Evolutionary conservation across 1,284 basidiomycete genomes (phyloP).

Genomic region (Cryptococcus sp.): DNA sequence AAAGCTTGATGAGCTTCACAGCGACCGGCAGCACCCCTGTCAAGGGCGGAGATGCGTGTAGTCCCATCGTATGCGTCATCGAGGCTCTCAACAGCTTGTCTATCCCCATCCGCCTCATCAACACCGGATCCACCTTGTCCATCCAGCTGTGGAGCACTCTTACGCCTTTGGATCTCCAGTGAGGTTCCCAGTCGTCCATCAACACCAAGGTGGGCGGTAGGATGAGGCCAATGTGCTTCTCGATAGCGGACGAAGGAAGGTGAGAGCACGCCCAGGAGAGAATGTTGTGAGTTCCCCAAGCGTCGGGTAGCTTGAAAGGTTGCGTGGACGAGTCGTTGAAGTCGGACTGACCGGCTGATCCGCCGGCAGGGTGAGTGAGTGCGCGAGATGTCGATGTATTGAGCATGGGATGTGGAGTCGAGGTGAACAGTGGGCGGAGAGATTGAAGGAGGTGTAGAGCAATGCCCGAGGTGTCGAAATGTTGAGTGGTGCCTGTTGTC

Average conservation of each 20-base stretch:
- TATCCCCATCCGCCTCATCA: slow-evolving; percentile 39
- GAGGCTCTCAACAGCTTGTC: slow-evolving; percentile 37
- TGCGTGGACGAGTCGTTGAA: slow-evolving; percentile 25
- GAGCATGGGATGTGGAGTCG: slow-evolving; percentile 31
- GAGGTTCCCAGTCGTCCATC: slow-evolving; percentile 46
- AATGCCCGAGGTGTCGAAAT: slow-evolving; percentile 4
- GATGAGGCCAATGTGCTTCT: slow-evolving; percentile 33
- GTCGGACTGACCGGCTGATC: slow-evolving; percentile 25
- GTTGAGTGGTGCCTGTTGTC: slow-evolving; percentile 6
- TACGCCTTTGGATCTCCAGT: slow-evolving; percentile 34
- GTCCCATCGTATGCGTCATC: slow-evolving; percentile 36
- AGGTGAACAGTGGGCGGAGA: slow-evolving; percentile 24
- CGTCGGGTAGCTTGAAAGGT: slow-evolving; percentile 24
- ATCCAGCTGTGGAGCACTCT: slow-evolving; percentile 31
- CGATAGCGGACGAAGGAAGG: slow-evolving; percentile 16
- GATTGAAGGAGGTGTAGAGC: slow-evolving; percentile 18
- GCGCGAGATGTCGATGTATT: slow-evolving; percentile 22
- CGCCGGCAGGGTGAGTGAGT: slow-evolving; percentile 23
- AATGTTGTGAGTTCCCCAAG: slow-evolving; percentile 34
- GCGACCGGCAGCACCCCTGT: slow-evolving; percentile 26
- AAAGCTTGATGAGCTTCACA: slow-evolving; percentile 12
- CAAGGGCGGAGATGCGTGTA: slow-evolving; percentile 36
- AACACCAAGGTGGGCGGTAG: slow-evolving; percentile 43
- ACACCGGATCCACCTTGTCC: slow-evolving; percentile 14
- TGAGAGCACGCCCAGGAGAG: slow-evolving; percentile 19